Percentiles rank a stretch among this genome's conserved stretches.
These are phyloP conservation scores for Yamadazyma kanchanaburiensis DNA, from an alignment of 1,139 yeast genomes.

Conservation along the genomic window DNA sequence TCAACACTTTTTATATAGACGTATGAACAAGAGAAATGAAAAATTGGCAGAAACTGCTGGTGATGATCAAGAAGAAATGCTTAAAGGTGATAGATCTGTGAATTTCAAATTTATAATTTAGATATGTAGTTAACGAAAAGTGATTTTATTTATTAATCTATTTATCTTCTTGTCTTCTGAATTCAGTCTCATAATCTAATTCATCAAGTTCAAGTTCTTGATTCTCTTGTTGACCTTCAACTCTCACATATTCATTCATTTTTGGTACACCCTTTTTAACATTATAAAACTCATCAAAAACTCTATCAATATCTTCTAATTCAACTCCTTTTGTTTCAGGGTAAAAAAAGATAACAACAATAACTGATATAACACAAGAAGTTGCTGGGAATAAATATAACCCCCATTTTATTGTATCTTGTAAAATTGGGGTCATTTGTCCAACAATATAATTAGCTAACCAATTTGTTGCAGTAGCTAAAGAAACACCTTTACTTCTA, in stretches of 20 bases:
- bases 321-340: conserved; percentile 92
- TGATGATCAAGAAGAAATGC: conserved; percentile 2
- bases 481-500: conserved; percentile 52
- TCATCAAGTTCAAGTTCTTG: conserved; percentile 20
- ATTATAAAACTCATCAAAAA: conserved; percentile 58
- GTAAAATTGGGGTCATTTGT: conserved; percentile 49
- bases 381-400: conserved; percentile 48
- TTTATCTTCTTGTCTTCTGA: conserved; percentile 1
- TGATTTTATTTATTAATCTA: too few relatives aligned
- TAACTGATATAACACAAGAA: conserved; percentile 42
- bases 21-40: conserved; percentile 2
- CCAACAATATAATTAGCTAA: conserved; percentile 53
- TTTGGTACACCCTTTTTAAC: conserved; percentile 11
- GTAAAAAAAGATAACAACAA: conserved; percentile 60
- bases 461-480: conserved; percentile 57
- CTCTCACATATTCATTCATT: conserved; percentile 18
- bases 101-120: conserved; percentile 2
- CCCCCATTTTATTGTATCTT: conserved; percentile 47
- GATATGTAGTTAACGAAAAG: neutral
- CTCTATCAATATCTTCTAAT: conserved; percentile 82
- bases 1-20: conserved; percentile 2
- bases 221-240: conserved; percentile 6
- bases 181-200: conserved; percentile 16
- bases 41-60: conserved; percentile 1
- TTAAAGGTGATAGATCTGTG: conserved; percentile 4